These are phyloP conservation scores for Umbellularia californica DNA, from an alignment of 164 flowering plant genomes.

Conservation along the genomic window DNA sequence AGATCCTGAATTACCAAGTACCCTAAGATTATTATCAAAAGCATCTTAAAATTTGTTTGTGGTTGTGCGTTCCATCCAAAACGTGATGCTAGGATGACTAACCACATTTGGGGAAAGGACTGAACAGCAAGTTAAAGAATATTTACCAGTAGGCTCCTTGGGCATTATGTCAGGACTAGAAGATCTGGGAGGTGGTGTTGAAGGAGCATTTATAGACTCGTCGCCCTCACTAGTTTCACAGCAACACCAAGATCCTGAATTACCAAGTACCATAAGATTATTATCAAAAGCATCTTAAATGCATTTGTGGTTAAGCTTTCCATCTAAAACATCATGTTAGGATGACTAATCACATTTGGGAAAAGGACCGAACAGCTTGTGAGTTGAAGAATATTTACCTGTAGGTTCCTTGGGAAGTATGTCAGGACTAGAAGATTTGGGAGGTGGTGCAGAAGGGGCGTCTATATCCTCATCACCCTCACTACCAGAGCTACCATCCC, in stretches of 20 bases:
- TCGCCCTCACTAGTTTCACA: neutral
- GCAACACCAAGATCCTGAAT: neutral
- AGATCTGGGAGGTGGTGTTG: slow-evolving; percentile 36
- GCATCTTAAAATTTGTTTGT: neutral
- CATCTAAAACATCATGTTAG: neutral
- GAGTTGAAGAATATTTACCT: slow-evolving; percentile 33
- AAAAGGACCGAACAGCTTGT: neutral
- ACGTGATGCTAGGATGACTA: neutral
- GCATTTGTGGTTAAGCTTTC: neutral
- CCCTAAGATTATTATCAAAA: neutral
- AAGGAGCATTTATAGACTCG: slow-evolving; percentile 8
- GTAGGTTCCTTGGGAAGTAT: slow-evolving; percentile 8
- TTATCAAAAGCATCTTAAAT: neutral
- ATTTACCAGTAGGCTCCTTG: slow-evolving; percentile 34
- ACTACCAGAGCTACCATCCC: neutral
- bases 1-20: neutral
- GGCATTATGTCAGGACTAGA: slow-evolving; percentile 35
- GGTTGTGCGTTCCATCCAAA: neutral
- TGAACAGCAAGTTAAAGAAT: neutral
- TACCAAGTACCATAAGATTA: neutral
- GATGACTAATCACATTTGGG: neutral
- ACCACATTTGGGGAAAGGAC: neutral
- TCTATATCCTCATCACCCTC: neutral
- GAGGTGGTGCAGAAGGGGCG: slow-evolving; percentile 28
- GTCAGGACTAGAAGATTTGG: slow-evolving; percentile 46